Evolutionary conservation across 441 rosid species (phyloP), one percentile per base, ranked within the genome.

Genomic region (Erodium moschatum): DNA sequence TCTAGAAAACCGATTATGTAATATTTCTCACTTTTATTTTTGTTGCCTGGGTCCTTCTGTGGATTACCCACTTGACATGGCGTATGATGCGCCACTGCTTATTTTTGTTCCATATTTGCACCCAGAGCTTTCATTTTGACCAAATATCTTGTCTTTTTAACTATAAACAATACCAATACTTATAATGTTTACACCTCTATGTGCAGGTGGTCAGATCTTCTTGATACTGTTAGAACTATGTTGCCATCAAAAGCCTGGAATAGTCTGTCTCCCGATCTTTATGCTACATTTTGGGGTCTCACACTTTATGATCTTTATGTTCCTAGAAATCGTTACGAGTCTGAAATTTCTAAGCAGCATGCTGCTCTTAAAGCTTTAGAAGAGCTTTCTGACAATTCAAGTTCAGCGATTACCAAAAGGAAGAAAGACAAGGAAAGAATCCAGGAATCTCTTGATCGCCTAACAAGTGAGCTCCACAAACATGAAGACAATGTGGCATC

Each of bases 381-480:
- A 80, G 99, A 92, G 81, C 84, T 89, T 76, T 77, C 96, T 74
- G 99, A 96, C 76, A 92, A 91, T 78, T 96, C 99, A 50, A 89
- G 94, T 79, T 92, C 97, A 8, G 99, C 97, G 69, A 91, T 96
- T 40, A 82, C 92, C 21, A 96, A 96, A 79, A 87, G 99, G 78
- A 96, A 96, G 84, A 96, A 96, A 78, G 99, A 96, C 74, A 96
- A 96, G 83, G 99, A 96, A 84, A 87, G 93, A 84, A 91, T 96
- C 81, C 99, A 96, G 79, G 99, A 96, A 77, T 90, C 98, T 71
- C 85, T 96, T 56, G 99, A 96, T 83, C 96, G 97, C 72, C 78
- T 96, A 69, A 88, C 85, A 5, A 72, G 84, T 78, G 99, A 96
- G 78, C 90, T 91, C 70, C 83, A 80, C 69, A 91, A 82, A 80